Evolutionary conservation across 1,284 basidiomycete species (phyloP).

Genomic region (Violaceomyces palustris): DNA sequence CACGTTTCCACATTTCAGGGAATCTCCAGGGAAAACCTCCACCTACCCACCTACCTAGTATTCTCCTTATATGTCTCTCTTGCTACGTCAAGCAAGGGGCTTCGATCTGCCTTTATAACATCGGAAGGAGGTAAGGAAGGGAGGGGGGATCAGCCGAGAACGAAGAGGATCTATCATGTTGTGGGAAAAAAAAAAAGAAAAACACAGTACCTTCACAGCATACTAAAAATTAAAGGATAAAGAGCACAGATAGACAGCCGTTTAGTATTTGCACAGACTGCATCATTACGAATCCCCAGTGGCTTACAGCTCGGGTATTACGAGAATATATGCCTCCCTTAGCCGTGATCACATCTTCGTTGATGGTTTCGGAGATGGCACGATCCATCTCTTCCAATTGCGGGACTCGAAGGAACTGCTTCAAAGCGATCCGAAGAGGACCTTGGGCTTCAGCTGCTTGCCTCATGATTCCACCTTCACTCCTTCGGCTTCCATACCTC

Average conservation of each 20-base stretch:
- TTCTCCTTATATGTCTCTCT: conserved; percentile 85
- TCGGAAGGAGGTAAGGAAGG: no score
- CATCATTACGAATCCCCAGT: no score
- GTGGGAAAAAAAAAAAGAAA: no score
- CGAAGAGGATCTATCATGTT: no score
- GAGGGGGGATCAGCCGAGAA: no score
- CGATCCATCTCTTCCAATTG: conserved; percentile 63
- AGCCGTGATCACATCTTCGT: conserved; percentile 59
- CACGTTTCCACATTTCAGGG: no score
- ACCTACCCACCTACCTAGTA: conserved; percentile 56
- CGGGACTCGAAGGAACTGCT: conserved; percentile 67
- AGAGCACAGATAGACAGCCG: not conserved
- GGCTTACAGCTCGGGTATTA: conserved; percentile 14
- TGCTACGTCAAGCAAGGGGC: conserved; percentile 81
- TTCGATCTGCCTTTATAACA: conserved; percentile 66
- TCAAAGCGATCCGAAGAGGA: not conserved
- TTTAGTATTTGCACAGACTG: no score
- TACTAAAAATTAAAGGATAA: conserved; percentile 55
- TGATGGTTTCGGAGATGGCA: conserved; percentile 63
- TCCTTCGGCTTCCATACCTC: not conserved
- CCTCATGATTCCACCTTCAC: no score
- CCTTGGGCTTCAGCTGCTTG: no score
- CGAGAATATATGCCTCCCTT: conserved; percentile 17
- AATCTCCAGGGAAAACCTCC: no score
- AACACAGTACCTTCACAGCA: conserved; percentile 66